phyloP scores from a whole-genome alignment of 1,139 yeast genomes.

The Protomyces inundatus region DNA sequence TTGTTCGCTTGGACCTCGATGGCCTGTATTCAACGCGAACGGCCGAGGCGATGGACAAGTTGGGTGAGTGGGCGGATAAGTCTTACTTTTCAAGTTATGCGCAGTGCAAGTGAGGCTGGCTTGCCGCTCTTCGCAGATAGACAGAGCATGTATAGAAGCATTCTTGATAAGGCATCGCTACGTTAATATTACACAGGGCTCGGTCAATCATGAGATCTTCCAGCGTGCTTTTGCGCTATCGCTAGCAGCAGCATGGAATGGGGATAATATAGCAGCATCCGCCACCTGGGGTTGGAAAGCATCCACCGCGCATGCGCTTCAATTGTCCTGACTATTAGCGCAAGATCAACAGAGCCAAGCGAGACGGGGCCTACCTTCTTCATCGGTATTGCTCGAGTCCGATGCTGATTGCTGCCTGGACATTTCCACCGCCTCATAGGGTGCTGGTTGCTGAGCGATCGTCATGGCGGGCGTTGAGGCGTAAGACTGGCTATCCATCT shows the following conservation, averaged over 20 bases:
- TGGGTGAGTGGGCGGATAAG: slow-evolving; percentile 6
- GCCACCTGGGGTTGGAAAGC: slow-evolving; percentile 20
- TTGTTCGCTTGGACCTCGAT: neutral
- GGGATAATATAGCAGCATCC: slow-evolving; percentile 21
- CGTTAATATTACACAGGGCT: too few species aligned
- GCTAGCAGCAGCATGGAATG: slow-evolving; percentile 18
- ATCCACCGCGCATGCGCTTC: slow-evolving; percentile 19
- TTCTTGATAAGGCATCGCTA: too few species aligned
- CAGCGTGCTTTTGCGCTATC: neutral
- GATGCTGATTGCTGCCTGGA: neutral
- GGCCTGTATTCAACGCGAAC: too few species aligned
- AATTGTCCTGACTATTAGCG: slow-evolving; percentile 3
- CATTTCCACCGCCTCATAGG: neutral
- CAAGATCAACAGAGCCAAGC: neutral
- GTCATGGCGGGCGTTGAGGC: neutral
- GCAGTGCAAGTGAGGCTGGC: neutral
- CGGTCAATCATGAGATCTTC: too few species aligned
- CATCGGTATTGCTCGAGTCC: neutral
- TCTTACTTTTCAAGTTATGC: slow-evolving; percentile 14
- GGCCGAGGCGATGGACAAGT: neutral
- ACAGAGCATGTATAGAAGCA: too few species aligned
- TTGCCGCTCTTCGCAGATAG: too few species aligned
- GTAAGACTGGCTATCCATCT: neutral
- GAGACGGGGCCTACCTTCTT: neutral
- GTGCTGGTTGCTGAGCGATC: neutral